Base-by-base conservation (phyloP, 2,329 filamentous ascomycete species). In the Grosmannia penicillata region DNA sequence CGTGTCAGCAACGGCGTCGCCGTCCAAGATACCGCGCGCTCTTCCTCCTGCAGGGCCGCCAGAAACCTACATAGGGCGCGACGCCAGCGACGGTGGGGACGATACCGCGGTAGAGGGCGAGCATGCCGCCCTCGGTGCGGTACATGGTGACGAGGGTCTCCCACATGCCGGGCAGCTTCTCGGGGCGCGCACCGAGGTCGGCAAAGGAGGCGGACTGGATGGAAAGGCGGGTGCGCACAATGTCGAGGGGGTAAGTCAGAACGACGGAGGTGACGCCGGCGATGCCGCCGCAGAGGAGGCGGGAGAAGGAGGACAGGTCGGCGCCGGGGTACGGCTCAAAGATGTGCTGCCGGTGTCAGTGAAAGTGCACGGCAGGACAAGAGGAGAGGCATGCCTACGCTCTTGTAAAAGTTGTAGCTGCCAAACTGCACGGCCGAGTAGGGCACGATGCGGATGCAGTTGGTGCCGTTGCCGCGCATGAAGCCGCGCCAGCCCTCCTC, bases 371-470 rank as follows among this genome's bases (percentile, higher is more conserved):
- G 4, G 2, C 6, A 8, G 8, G 18, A 14, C 14, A 21, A 19
- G 22, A 32, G 15, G 5, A n/a, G 8, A n/a, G 18, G 28, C 14
- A 18, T 18, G 30, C 78, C 56, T 63, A 93, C 87, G 63, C 77
- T 73, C 61, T 93, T 95, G 63, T 98, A 98, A 49, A 96, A 76
- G 56, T 93, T 96, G 65, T 96, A 98, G 55, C 86, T 93, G 49
- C 89, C 89, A 59, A 98, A 98, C 55, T 98, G 91, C 29, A 96
- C 91, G 10, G 91, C 91, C 36, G 89, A 96, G 59, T 98, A 98
- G 5, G 91, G 91, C 37, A 98, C 85, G 48, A 98, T 98, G 45
- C 91, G 83, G 51, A 98, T 84, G 67, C 91, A 98, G 59, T 98
- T 98, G 44, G 87, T 95, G 46, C 91, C 91, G 56, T 98, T 98